Conservation (phyloP, 2,329 filamentous ascomycete species). For the Stylonectria norvegica region DNA sequence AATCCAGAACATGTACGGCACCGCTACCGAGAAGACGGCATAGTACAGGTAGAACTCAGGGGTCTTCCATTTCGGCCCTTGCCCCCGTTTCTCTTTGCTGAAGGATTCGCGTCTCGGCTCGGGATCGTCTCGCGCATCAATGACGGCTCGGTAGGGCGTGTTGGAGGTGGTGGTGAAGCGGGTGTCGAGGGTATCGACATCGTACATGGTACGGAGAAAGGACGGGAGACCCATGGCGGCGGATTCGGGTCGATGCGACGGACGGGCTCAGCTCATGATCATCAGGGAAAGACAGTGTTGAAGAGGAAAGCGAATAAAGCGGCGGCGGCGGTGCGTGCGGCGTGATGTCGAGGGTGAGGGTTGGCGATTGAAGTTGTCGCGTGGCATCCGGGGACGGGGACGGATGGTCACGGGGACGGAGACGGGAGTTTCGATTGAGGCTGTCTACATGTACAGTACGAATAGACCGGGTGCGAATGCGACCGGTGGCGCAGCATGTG, state of each 20-base stretch:
- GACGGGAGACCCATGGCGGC: constrained; percentile 42
- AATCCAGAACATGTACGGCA: constrained; percentile 91
- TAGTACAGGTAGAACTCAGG: constrained; percentile 84
- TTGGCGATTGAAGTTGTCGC: constrained; percentile 22
- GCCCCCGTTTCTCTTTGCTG: constrained; percentile 42
- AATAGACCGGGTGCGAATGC: no score
- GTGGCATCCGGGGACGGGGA: constrained; percentile 17
- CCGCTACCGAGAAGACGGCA: constrained; percentile 57
- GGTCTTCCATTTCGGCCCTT: constrained; percentile 77
- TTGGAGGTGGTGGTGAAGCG: constrained; percentile 67
- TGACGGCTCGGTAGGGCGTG: constrained; percentile 59
- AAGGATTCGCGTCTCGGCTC: constrained; percentile 30
- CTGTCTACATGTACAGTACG: no score
- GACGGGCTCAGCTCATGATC: constrained; percentile 24
- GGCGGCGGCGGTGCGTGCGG: neutral
- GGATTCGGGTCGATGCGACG: constrained; percentile 12
- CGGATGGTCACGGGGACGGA: constrained; percentile 1
- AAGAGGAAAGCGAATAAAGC: neutral
- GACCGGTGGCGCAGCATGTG: no score
- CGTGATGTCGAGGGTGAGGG: constrained; percentile 17
- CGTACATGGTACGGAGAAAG: constrained; percentile 55
- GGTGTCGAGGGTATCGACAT: constrained; percentile 59
- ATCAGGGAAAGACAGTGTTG: no score
- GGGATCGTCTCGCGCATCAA: constrained; percentile 49
- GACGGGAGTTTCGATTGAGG: no score